A percentile compares a stretch with the other conserved stretches of the same genome.
Conservation (phyloP, 176 grass and related monocot genomes). For the Triticum dicoccoides region DNA sequence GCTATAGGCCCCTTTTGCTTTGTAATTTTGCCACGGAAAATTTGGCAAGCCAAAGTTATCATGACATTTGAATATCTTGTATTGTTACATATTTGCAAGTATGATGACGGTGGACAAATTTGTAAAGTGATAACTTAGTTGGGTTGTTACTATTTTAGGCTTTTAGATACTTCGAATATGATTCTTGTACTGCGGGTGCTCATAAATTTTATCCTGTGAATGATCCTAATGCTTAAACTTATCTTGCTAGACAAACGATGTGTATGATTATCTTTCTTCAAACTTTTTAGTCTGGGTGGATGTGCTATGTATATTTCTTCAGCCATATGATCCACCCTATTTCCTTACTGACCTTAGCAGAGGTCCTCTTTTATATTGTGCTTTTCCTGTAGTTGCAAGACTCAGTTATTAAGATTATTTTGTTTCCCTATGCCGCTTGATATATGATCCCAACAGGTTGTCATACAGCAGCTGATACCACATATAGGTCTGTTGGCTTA, state of each 20-base stretch:
- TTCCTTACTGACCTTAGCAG: not conserved
- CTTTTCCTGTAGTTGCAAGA: not conserved
- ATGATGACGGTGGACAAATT: not conserved
- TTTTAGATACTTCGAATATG: not conserved
- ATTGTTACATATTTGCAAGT: not conserved
- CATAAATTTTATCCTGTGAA: not conserved
- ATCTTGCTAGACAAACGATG: constrained; percentile 6
- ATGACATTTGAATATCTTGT: constrained; percentile 4
- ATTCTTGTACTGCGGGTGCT: not conserved
- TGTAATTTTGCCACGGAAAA: not conserved
- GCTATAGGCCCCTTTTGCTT: not conserved
- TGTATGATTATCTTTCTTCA: not conserved
- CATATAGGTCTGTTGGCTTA: not conserved
- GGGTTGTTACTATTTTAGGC: not conserved
- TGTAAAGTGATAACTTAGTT: constrained; percentile 10
- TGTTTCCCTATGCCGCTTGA: not conserved
- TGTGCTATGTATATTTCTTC: not conserved
- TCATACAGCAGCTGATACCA: not conserved
- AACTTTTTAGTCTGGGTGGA: not conserved
- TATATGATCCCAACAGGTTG: not conserved
- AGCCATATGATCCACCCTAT: not conserved
- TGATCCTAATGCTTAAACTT: constrained; percentile 18
- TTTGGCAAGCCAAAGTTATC: not conserved
- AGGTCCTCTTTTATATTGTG: constrained; percentile 2
- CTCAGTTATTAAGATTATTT: not conserved